Evolutionary conservation across 2,329 filamentous ascomycete genomes (phyloP), one percentile per base, ranked within the genome.

Genomic region (Rasamsonia emersonii): DNA sequence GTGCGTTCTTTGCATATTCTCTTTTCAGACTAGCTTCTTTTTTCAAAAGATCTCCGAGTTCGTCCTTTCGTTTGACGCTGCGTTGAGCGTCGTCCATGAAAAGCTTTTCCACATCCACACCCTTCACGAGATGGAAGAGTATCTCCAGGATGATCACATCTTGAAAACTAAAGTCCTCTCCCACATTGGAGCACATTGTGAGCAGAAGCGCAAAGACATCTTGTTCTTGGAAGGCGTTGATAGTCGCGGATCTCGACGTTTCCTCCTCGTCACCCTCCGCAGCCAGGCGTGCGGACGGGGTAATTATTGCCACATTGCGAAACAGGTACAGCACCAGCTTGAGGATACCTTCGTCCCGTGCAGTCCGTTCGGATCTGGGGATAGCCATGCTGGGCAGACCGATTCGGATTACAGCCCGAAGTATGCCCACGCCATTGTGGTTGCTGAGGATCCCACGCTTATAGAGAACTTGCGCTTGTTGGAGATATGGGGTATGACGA

Each of bases 101-200:
- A 2, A 98, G 64, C 53, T 86, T 85, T 38, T 81, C 74, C 2
- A 82, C 71, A 54, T 94, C 80, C 9, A 96, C 78, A 13, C 88
- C 84, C 56, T 96, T 96, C 36, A 96, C 73, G 1, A 98, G 58
- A 47, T 96, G 86, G 58, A 94, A 98, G 17, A 98, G 62, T 23
- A 89, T 83, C 53, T 98, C 91, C 61, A 98, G 75, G 14, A 95
- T 60, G n/a, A 86, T 72, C 2, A 89, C 78, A 51, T 96, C 89
- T 46, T 96, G 86, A 10, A 79, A 77, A 39, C 81, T 78, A 56
- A 95, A 98, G 47, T 96, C 89, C 24, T 95, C 86, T 19, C 84
- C 85, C 66, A 95, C 89, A 41, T 89, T 93, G 2, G 88, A 95
- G 9, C 86, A 82, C 28, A 98, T 67, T 0, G 86, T 93, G 32